Evolutionary conservation across 2,329 filamentous ascomycete genomes (phyloP), one percentile per base, ranked within the genome.

Genomic region (Sphaceloma murrayae): DNA sequence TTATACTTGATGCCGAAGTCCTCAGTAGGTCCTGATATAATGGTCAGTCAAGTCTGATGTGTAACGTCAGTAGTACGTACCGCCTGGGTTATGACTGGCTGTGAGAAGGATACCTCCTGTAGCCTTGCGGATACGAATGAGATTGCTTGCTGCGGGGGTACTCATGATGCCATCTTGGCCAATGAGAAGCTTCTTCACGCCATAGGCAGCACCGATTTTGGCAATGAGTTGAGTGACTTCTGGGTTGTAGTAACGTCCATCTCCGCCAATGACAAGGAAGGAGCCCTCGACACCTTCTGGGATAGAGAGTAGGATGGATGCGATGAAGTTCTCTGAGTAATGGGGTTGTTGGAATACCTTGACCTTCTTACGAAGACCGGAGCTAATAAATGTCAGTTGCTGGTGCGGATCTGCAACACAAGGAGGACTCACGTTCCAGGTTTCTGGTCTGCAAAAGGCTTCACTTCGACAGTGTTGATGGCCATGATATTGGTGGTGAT

Each of bases 1-100:
- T 98, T 98, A 77, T 98, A 98, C 73, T 98, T 98, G 80, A 98
- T 98, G 56, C 91, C 91, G 58, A 98, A 98, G 68, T 98, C 91
- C 63, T 91, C 83, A 56, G 78, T 82, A 50, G 91, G 91, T 42
- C 88, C 86, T 94, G 55, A 2, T 8, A 34, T 36, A 30, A 18
- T 21, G 11, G 16, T 44, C 17, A 42, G 16, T 39, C 17, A 38
- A 18, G 31, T 26, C 36, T 34, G 9, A 34, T 14, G 21, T n/a
- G 11, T 27, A 11, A 17, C 2, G 13, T 5, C 14, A 19, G 13
- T n/a, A n/a, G n/a, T 29, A 68, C 80, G 65, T 70, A 89, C 89
- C 91, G 65, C 91, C 91, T 49, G 91, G 88, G 71, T 98, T 98
- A 74, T 98, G 91, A 64, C 87, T 94, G 55, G 91, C 91, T 51